Conservation (phyloP, 305 asterid species). For the Solanum hybrid region DNA sequence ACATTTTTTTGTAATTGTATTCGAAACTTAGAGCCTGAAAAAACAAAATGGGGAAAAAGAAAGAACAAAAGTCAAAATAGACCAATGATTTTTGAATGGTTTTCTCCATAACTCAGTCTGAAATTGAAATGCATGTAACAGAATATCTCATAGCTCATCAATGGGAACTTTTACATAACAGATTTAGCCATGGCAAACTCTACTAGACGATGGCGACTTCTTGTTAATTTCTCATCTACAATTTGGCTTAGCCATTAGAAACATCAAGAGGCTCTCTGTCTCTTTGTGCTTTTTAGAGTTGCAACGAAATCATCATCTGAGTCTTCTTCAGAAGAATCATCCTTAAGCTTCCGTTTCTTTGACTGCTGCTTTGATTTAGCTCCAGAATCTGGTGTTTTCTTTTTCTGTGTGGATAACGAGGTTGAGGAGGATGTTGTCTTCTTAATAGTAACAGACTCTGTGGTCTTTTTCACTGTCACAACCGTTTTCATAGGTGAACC, state of each 20-base stretch:
- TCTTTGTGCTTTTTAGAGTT: conserved; percentile 28
- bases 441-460: conserved; percentile 15
- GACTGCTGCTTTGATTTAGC: conserved; percentile 22
- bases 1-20: neutral
- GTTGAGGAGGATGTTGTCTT: conserved; percentile 29
- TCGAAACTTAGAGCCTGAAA: neutral
- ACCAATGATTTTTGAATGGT: neutral
- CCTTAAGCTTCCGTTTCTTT: conserved; percentile 42
- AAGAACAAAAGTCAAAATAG: neutral
- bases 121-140: neutral
- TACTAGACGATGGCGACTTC: neutral
- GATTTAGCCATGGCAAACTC: neutral
- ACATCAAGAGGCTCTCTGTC: conserved; percentile 28
- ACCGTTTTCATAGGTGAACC: conserved; percentile 55
- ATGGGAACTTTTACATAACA: neutral
- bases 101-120: neutral
- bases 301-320: conserved; percentile 41
- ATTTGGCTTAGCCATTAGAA: neutral
- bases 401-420: conserved; percentile 27
- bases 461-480: conserved; percentile 44
- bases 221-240: neutral
- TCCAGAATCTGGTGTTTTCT: conserved; percentile 37
- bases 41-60: neutral
- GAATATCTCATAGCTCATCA: neutral
- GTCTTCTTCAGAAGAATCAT: conserved; percentile 34